Evolutionary conservation across 2,329 filamentous ascomycete species (phyloP), one percentile per base, ranked within the genome.

Genomic region (Colletotrichum lindemuthianum): DNA sequence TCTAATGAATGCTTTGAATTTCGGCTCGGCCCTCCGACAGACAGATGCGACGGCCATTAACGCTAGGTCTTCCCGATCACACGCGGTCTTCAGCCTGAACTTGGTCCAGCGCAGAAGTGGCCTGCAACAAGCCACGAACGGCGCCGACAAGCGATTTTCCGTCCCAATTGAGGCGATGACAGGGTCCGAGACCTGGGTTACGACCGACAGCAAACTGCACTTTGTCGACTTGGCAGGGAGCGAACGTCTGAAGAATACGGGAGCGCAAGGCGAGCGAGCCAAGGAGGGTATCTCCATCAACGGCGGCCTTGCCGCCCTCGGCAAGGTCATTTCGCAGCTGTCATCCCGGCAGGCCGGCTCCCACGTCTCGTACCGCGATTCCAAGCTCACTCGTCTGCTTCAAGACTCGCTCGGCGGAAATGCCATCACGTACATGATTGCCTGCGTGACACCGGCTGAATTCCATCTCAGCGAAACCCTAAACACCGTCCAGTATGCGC

Each of bases 361-460:
- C 5, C 93, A 98, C 78, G 94, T 99, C 61, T 99, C 96, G 2
- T 99, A 99, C 76, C 92, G 96, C 68, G 96, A 99, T 79, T 98
- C 96, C n/a, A 94, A 93, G 75, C 88, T 99, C 70, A 99, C 96
- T 10, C 90, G 96, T 65, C 84, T 99, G 32, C 86, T 99, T 15
- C 96, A 99, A 81, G 96, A 99, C 78, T 99, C 96, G 0, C 84
- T 99, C 6, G 96, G 96, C 61, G 96, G 96, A 5, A 98, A 97
- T 75, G 96, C 96, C 40, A 97, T 97, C 74, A 99, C 96, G 1
- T 99, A 98, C 80, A 98, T 99, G 96, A 96, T 99, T 79, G 96
- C 96, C 8, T 99, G 96, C 78, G 94, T 99, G 36, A 99, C 95
- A 1, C 95, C 94, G 0, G 93, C 95, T 12, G 94, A 97, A 75